Base-by-base conservation (phyloP, 257 asterid genomes). In the Jaltomata sinuosa region DNA sequence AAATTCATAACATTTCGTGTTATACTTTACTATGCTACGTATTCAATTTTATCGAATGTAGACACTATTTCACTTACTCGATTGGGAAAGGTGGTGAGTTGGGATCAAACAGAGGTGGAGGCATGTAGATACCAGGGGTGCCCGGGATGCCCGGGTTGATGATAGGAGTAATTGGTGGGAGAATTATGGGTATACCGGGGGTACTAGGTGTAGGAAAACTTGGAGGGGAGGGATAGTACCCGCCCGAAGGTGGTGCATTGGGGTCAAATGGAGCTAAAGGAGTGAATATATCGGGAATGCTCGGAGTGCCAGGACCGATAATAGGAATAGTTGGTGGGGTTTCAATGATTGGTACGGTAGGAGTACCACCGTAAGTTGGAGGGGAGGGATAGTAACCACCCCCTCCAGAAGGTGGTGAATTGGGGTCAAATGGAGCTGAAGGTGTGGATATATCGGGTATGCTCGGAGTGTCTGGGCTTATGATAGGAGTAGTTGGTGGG, bases 181-280 rank as follows among this genome's bases (percentile, higher is more conserved):
- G 40, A 25, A 79, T 16, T 47, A 71, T 59, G 57, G 92, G 89
- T 22, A 76, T 22, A 76, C 40, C 8, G 25, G 81, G 81, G 45
- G 81, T 77, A 49, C 81, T 77, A 27, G 81, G 82, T 49, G 82
- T 77, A 27, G 82, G 45, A 31, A 77, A 74, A 47, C 25, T 45
- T 76, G 81, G 81, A 76, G 61, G 81, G 10, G 40, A 77, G 42
- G 62, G 62, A 77, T 49, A 49, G 62, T 77, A 49, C 4, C 45
- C 64, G 3, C 62, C 62, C 22, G 91, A 91, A 52, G 97, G 97
- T 38, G 99, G 98, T 53, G 98, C 90, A 93, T 84, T 90, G 22
- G 99, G 99, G 52, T 93, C 92, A 32, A 90, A 90, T 3, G 98
- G 98, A 52, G 98, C 93, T 21, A 95, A 85, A 22, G 98, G 95